Evolutionary conservation across 495 filamentous ascomycete genomes (phyloP), one percentile per base, ranked within the genome.

Genomic region (Daldinia decipiens): DNA sequence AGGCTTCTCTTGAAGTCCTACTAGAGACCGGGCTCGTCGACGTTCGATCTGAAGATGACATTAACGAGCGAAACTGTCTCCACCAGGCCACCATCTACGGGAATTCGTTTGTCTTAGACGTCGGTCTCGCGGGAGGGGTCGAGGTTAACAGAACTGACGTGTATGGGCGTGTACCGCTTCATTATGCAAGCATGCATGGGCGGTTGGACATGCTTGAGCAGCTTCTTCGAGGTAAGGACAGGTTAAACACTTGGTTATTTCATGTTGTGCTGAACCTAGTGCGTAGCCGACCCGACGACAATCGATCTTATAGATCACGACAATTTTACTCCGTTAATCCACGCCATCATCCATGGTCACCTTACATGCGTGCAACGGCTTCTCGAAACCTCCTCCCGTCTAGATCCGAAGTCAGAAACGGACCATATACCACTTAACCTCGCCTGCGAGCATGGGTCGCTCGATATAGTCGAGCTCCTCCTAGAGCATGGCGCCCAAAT

Each of bases 111-210:
- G 90, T 97, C 45, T 82, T 98, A 59, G 81, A 87, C 40, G 87
- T 90, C 39, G 94, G 92, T 6, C 83, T 98, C 29, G 77, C 84
- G 6, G 85, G 83, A 15, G 86, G 84, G 2, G 91, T 98, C 9
- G 89, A 94, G 74, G 88, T 92, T n/a, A 85, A 88, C 43, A 85
- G 89, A 58, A 89, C 88, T 0, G 95, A 99, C 82, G 93, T 97
- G 29, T 98, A 98, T 79, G 96, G 95, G 12, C 86, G 95, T 45
- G 92, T 95, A 63, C 95, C 95, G 17, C 85, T 99, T 12, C 95
- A 99, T 73, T 99, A 99, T 80, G 94, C 95, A 38, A 96, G 92
- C 76, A 97, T 97, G 84, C 92, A 98, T 81, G 95, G 96, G 34
- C 87, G 90, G 24, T 85, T 96, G 21, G 91, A 92, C 51, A 93